Base-by-base conservation (phyloP, 2,329 filamentous ascomycete species). In the Xylaria sp. region DNA sequence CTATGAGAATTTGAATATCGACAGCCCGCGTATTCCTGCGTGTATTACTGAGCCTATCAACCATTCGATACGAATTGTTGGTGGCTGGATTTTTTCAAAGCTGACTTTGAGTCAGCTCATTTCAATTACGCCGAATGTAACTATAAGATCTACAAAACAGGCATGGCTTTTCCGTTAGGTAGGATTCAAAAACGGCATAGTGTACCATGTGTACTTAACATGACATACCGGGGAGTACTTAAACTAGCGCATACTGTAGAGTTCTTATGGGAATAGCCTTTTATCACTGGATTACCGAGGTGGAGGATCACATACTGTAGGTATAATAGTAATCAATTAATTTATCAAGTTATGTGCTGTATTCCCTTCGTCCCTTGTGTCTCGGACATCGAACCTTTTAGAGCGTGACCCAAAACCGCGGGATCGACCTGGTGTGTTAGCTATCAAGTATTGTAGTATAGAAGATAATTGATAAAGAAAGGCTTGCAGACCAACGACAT, bases 41-140 rank as follows among this genome's bases (percentile, higher is more conserved):
- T 31, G 54, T 60, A 59, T 59, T 49, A 41, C 39, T 55, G 33
- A 41, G 58, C 41, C 31, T 69, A 59, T 62, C 56, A 57, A 33
- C 49, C 20, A 39, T 28, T 62, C 41, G 55, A 48, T 28, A 15
- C 12, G 15, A 13, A 67, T 48, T 46, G 41, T 61, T 67, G 64
- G 60, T 64, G 67, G 67, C 60, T 69, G 54, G 58, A 36, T 48
- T 41, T 41, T 58, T 54, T 41, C 41, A 55, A 46, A 20, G 49
- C 49, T 58, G 60, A 64, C 56, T 41, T 51, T 70, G 68, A 70
- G 64, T 66, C 68, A 66, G 62, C 66, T 71, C 31, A 59, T 64
- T 51, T 48, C 33, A 67, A 64, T 67, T 66, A 46, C 57, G 57
- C 67, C 67, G 67, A 65, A 41, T 69, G 58, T 62, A 58, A 71